Conservation (phyloP, 345 rosid genomes). For the Salix caprea region DNA sequence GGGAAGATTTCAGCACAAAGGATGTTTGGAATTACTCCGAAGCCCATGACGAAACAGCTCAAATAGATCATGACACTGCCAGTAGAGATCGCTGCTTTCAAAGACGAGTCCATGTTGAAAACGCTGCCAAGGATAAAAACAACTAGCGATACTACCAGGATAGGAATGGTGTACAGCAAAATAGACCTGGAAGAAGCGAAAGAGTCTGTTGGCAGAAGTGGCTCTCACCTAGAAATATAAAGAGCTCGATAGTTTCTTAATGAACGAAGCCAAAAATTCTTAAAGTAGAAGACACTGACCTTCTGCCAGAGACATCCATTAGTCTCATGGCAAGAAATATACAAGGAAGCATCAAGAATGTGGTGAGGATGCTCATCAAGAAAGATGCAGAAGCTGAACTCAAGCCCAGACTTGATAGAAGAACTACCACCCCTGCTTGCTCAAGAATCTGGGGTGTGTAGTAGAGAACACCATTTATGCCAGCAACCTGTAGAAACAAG, state of each 20-base stretch:
- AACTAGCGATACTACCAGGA: slow-evolving; percentile 24
- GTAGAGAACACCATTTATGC: slow-evolving; percentile 40
- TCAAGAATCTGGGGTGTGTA: slow-evolving; percentile 44
- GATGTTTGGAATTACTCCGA: slow-evolving; percentile 37
- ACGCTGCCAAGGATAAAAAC: slow-evolving; percentile 23
- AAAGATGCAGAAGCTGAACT: slow-evolving; percentile 36
- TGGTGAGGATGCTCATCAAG: slow-evolving; percentile 27
- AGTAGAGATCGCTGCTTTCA: slow-evolving; percentile 24
- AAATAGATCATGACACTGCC: slow-evolving; percentile 25
- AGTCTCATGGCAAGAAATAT: slow-evolving; percentile 37
- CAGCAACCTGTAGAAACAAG: slow-evolving; percentile 27
- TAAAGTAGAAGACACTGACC: slow-evolving; percentile 12
- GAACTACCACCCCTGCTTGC: slow-evolving; percentile 39
- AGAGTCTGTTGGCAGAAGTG: no score
- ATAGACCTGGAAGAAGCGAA: slow-evolving; percentile 26
- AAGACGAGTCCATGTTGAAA: slow-evolving; percentile 5
- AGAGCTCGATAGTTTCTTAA: no score
- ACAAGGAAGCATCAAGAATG: slow-evolving; percentile 37
- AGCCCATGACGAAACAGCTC: slow-evolving; percentile 37
- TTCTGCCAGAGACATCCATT: slow-evolving; percentile 42
- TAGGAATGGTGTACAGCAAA: slow-evolving; percentile 39
- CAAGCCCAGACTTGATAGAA: slow-evolving; percentile 32
- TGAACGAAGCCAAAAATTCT: background rate
- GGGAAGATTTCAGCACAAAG: slow-evolving; percentile 45
- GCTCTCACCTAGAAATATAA: no score